phyloP scores from a whole-genome alignment of 768 basidiomycete genomes.

The Lyophyllum shimeji region DNA sequence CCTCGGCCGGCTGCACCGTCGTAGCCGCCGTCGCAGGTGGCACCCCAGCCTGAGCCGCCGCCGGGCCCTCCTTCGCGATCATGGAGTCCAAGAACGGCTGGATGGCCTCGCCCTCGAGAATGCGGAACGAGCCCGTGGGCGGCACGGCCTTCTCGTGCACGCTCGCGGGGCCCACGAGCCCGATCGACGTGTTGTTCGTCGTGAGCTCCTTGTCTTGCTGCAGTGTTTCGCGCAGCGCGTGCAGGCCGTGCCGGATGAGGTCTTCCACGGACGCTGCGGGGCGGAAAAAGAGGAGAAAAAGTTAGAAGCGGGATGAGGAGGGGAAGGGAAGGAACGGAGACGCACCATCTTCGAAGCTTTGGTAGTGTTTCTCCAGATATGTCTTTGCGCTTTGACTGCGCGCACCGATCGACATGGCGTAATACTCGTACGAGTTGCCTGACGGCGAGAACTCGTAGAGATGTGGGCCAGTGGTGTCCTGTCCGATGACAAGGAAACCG shows the following conservation, averaged over 20 bases:
- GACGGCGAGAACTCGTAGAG: constrained; percentile 98
- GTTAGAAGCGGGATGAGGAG: not conserved
- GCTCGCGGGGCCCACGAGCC: constrained; percentile 80
- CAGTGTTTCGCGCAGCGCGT: constrained; percentile 93
- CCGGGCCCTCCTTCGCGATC: constrained; percentile 78
- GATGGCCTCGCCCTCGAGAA: constrained; percentile 82
- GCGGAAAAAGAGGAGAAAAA: not conserved
- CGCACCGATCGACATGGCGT: constrained; percentile 97
- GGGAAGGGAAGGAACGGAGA: constrained; percentile 12
- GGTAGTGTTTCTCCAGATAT: constrained; percentile 93
- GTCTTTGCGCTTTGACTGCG: constrained; percentile 98
- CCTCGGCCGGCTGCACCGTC: constrained; percentile 35
- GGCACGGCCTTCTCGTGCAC: constrained; percentile 52
- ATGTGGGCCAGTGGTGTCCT: constrained; percentile 96
- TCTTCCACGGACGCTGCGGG: constrained; percentile 84
- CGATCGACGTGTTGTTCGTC: constrained; percentile 91
- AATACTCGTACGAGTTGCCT: constrained; percentile 96
- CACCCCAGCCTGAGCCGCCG: too few relatives aligned
- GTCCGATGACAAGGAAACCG: constrained; percentile 95
- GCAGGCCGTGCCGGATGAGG: constrained; percentile 89
- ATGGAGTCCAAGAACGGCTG: constrained; percentile 76
- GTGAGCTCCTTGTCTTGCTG: constrained; percentile 98
- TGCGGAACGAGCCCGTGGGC: constrained; percentile 70
- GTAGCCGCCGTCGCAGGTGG: constrained; percentile 30
- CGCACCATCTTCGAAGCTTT: constrained; percentile 84